These are phyloP conservation scores for Simplicillium aogashimaense DNA, from an alignment of 2,329 filamentous ascomycete genomes.

Conservation along the genomic window DNA sequence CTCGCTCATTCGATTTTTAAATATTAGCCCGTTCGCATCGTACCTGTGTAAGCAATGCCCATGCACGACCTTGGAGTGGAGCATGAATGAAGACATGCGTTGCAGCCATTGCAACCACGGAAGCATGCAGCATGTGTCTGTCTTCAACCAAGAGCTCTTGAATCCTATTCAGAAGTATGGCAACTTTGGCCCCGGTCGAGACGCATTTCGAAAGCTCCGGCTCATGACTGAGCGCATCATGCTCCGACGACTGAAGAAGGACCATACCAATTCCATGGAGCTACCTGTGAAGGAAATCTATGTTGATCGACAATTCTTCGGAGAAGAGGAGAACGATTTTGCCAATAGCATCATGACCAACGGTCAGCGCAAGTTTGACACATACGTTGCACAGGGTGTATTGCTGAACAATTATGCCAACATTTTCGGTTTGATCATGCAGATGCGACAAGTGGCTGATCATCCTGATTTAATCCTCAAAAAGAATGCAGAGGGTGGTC, in stretches of 20 bases:
- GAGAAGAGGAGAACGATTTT: conserved; percentile 92
- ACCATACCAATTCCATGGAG: conserved; percentile 92
- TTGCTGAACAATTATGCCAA: conserved; percentile 98
- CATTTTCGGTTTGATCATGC: conserved; percentile 98
- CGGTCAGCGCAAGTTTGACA: conserved; percentile 81
- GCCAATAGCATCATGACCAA: conserved; percentile 93
- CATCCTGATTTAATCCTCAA: conserved; percentile 91
- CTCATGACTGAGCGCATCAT: conserved; percentile 89
- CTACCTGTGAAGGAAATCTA: conserved; percentile 89
- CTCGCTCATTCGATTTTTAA: conserved; percentile 83
- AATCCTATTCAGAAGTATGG: conserved; percentile 66
- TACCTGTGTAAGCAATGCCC: conserved; percentile 87
- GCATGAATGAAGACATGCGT: conserved; percentile 58
- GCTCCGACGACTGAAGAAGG: conserved; percentile 87
- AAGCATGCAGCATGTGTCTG: conserved; percentile 35
- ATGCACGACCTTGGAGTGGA: conserved; percentile 79
- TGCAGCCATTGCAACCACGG: conserved; percentile 54
- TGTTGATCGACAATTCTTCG: conserved; percentile 91
- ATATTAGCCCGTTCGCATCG: conserved; percentile 79
- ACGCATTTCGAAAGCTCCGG: conserved; percentile 72
- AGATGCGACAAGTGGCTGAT: conserved; percentile 96
- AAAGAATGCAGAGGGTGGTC: conserved; percentile 74
- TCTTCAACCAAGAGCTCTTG: conserved; percentile 91
- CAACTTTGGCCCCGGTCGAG: conserved; percentile 50
- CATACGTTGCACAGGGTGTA: conserved; percentile 88